Conservation (phyloP, 2,329 filamentous ascomycete species). For the Hymenoscyphus infarciens region DNA sequence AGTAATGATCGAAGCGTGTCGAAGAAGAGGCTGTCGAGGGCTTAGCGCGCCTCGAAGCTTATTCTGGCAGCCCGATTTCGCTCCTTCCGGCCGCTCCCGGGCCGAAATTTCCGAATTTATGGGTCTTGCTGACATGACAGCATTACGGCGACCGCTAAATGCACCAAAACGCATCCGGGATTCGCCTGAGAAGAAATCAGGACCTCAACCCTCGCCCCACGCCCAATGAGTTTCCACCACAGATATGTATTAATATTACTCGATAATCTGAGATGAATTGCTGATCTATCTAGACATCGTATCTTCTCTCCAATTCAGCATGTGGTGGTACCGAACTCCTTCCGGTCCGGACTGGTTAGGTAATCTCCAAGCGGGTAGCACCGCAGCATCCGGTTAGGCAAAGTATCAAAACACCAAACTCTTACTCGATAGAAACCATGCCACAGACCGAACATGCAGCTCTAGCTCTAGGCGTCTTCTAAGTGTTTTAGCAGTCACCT, state of each 20-base stretch:
- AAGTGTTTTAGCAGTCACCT: not conserved
- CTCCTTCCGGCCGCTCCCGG: too few species aligned
- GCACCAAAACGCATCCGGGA: slow-evolving; percentile 1
- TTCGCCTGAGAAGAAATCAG: slow-evolving; percentile 9
- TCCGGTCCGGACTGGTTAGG: not conserved
- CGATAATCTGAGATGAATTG: not conserved
- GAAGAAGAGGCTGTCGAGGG: not conserved
- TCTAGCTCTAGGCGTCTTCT: not conserved
- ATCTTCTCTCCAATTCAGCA: not conserved
- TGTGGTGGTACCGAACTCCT: not conserved
- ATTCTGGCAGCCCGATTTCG: not conserved
- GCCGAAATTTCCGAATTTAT: not conserved
- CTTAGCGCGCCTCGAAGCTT: not conserved
- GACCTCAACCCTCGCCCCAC: not conserved
- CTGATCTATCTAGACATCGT: not conserved
- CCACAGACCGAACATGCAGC: not conserved
- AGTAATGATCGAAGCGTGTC: slow-evolving; percentile 17
- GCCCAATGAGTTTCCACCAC: not conserved
- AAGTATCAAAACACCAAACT: not conserved
- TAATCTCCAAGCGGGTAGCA: not conserved
- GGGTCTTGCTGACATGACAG: not conserved
- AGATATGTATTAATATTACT: slow-evolving; percentile 7
- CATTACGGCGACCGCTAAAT: not conserved
- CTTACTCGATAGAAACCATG: not conserved
- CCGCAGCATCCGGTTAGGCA: not conserved